phyloP scores from a whole-genome alignment of 176 grass and related monocot species.

The Eremochloa ophiuroides region DNA sequence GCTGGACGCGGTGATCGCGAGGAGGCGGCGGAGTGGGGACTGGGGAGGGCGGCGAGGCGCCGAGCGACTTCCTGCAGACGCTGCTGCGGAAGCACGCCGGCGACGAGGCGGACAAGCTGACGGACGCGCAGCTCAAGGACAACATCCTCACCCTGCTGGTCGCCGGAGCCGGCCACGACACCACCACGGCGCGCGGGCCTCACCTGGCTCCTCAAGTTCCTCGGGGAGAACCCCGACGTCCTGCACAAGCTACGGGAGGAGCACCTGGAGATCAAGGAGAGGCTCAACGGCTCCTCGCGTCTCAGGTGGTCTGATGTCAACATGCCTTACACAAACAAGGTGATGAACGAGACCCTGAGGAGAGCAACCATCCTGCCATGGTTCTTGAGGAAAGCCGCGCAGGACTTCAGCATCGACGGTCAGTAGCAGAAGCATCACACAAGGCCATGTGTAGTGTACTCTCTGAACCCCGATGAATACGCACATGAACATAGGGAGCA shows the following conservation, averaged over 20 bases:
- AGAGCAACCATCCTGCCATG: conserved; percentile 68
- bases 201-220: conserved; percentile 72
- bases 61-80: conserved; percentile 58
- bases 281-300: neutral
- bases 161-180: conserved; percentile 70
- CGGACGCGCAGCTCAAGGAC: conserved; percentile 68
- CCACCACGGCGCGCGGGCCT: conserved; percentile 56
- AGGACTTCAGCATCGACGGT: conserved; percentile 65
- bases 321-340: conserved; percentile 62
- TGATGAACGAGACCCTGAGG: conserved; percentile 62
- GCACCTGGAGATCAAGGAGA: conserved; percentile 42
- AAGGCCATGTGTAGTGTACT: no score
- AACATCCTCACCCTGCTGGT: conserved; percentile 71
- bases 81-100: conserved; percentile 45
- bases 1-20: conserved; percentile 56
- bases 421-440: no score
- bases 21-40: conserved; percentile 30
- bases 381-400: conserved; percentile 58
- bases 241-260: conserved; percentile 54
- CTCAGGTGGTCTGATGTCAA: conserved; percentile 56
- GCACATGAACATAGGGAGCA: no score
- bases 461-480: no score
- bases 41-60: no score
- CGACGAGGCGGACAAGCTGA: conserved; percentile 41
- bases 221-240: conserved; percentile 49